A percentile compares a stretch with the other conserved stretches of the same genome.
These are phyloP conservation scores for Talaromyces ruber DNA, from an alignment of 495 filamentous ascomycete genomes.

Conservation along the genomic window DNA sequence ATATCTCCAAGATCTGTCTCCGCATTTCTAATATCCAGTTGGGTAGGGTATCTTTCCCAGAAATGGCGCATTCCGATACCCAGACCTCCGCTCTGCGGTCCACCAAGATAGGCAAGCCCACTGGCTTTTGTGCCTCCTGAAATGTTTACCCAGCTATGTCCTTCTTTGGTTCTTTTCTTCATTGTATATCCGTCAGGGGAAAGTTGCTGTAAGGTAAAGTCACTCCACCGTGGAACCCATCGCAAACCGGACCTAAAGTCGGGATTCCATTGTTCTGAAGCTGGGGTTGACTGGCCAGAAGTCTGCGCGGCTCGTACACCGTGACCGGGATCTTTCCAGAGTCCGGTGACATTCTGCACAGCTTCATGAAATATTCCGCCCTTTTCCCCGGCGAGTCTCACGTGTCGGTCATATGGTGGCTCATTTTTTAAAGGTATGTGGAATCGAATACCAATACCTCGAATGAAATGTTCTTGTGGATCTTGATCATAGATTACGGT, in stretches of 20 bases:
- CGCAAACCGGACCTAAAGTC: constrained; percentile 25
- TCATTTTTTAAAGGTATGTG: constrained; percentile 26
- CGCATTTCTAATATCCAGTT: constrained; percentile 33
- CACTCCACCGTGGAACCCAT: constrained; percentile 40
- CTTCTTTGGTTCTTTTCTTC: constrained; percentile 39
- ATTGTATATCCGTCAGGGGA: constrained; percentile 42
- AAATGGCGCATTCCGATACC: constrained; percentile 40
- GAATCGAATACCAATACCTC: constrained; percentile 29
- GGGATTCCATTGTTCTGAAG: constrained; percentile 24
- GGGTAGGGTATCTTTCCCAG: constrained; percentile 42
- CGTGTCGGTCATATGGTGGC: constrained; percentile 30
- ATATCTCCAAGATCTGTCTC: constrained; percentile 26
- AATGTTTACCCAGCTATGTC: constrained; percentile 41
- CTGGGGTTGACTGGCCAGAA: constrained; percentile 20
- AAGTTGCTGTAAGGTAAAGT: constrained; percentile 36
- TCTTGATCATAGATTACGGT: constrained; percentile 29
- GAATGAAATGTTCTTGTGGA: constrained; percentile 24
- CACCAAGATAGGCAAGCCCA: constrained; percentile 40
- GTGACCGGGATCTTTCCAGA: constrained; percentile 28
- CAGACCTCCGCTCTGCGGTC: constrained; percentile 33
- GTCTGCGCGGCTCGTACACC: constrained; percentile 25
- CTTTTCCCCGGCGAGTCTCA: constrained; percentile 26
- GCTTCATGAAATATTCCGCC: constrained; percentile 31
- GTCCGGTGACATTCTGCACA: constrained; percentile 31
- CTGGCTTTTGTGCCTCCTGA: constrained; percentile 33